These are phyloP conservation scores for Elaeagnus macrophylla DNA, from an alignment of 306 rosid genomes.

Conservation along the genomic window DNA sequence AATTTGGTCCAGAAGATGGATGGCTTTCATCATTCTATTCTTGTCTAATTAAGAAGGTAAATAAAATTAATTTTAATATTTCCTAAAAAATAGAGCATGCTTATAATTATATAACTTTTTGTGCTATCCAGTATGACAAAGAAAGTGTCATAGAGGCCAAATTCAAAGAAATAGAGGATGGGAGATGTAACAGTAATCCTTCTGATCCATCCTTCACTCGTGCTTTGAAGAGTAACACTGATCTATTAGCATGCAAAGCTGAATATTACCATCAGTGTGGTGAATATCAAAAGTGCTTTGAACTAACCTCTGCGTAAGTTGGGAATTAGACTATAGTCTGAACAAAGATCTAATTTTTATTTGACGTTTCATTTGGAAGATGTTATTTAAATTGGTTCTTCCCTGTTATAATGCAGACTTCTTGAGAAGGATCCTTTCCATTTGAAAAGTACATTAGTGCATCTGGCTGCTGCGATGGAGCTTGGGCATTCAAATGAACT, in stretches of 20 bases:
- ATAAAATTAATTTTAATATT: constrained; percentile 9
- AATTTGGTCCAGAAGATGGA: constrained; percentile 80
- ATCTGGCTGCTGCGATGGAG: constrained; percentile 94
- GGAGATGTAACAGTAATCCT: constrained; percentile 52
- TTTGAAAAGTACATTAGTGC: constrained; percentile 80
- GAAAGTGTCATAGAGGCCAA: constrained; percentile 71
- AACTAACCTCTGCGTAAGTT: constrained; percentile 80
- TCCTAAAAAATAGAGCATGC: constrained; percentile 3
- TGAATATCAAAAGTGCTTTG: constrained; percentile 96
- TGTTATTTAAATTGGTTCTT: constrained; percentile 12
- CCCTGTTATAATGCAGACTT: constrained; percentile 37
- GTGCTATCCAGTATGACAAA: constrained; percentile 63
- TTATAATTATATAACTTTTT: background rate
- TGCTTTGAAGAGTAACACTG: constrained; percentile 68
- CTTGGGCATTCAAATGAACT: constrained; percentile 97
- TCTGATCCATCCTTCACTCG: constrained; percentile 54
- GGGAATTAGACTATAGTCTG: background rate
- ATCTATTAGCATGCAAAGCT: constrained; percentile 92
- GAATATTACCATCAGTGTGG: constrained; percentile 94
- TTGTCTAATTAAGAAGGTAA: constrained; percentile 86
- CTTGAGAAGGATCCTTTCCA: constrained; percentile 97
- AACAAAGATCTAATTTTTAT: background rate
- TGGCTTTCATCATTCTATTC: constrained; percentile 93
- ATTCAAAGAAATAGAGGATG: constrained; percentile 74
- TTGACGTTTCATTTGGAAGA: background rate